phyloP scores from a whole-genome alignment of 1,139 yeast genomes.

The Scheffersomyces lignicola region DNA sequence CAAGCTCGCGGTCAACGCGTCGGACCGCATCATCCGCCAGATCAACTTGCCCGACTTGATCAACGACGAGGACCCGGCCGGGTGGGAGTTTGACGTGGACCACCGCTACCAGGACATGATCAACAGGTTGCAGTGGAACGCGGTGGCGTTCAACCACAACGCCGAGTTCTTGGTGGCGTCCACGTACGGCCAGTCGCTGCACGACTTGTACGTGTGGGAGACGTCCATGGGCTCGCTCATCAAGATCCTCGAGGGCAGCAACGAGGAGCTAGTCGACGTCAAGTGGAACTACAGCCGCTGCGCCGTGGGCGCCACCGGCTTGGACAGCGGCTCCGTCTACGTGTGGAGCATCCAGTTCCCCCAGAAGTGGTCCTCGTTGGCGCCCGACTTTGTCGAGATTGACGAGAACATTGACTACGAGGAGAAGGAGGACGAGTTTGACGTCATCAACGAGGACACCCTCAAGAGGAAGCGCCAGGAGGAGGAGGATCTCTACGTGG shows the following conservation, averaged over 20 bases:
- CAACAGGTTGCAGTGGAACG: slow-evolving; percentile 86
- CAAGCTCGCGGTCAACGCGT: slow-evolving; percentile 72
- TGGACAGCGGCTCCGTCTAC: slow-evolving; percentile 81
- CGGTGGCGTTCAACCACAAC: slow-evolving; percentile 71
- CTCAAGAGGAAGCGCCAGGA: slow-evolving; percentile 59
- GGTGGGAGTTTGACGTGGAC: slow-evolving; percentile 66
- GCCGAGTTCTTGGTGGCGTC: slow-evolving; percentile 89
- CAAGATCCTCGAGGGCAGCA: slow-evolving; percentile 90
- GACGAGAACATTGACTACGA: slow-evolving; percentile 89
- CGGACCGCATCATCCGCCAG: slow-evolving; percentile 83
- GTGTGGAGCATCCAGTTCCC: slow-evolving; percentile 83
- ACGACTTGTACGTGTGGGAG: slow-evolving; percentile 93
- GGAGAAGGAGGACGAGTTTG: slow-evolving; percentile 93
- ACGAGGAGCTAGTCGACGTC: slow-evolving; percentile 79
- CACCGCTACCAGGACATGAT: slow-evolving; percentile 91
- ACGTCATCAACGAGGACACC: slow-evolving; percentile 67
- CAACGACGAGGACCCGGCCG: slow-evolving; percentile 26
- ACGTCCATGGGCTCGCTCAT: slow-evolving; percentile 83
- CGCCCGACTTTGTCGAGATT: slow-evolving; percentile 94
- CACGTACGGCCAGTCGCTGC: slow-evolving; percentile 82
- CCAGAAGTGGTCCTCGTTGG: slow-evolving; percentile 95
- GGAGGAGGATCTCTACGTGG: slow-evolving; percentile 71
- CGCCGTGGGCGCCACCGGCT: slow-evolving; percentile 81
- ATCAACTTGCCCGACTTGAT: slow-evolving; percentile 53
- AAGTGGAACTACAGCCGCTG: slow-evolving; percentile 83